A percentile compares a stretch with the other conserved stretches of the same genome.
These are phyloP conservation scores for Podila epigama DNA, from an alignment of 192 early-diverging fungal genomes.

Conservation along the genomic window DNA sequence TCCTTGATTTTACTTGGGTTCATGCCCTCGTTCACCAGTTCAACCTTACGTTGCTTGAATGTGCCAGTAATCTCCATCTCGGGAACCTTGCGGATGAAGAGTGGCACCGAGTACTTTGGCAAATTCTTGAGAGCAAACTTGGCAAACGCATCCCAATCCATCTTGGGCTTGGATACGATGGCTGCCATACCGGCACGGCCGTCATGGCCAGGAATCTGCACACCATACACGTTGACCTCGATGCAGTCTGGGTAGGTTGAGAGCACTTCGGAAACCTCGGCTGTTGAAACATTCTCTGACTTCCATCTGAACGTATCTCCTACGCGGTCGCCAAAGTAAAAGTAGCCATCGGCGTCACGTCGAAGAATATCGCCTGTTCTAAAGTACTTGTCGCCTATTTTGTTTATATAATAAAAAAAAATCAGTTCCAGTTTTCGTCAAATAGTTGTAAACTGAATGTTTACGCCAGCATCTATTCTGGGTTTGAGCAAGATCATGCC, in stretches of 20 bases:
- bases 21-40: conserved; percentile 58
- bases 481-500: too few species aligned
- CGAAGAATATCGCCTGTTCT: conserved; percentile 71
- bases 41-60: conserved; percentile 61
- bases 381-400: conserved; percentile 69
- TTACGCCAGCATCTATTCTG: too few species aligned
- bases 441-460: too few species aligned
- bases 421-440: too few species aligned
- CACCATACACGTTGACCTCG: conserved; percentile 76
- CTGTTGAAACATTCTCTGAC: conserved; percentile 63
- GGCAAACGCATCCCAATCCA: conserved; percentile 56
- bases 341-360: conserved; percentile 59
- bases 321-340: conserved; percentile 73
- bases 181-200: conserved; percentile 80
- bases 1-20: conserved; percentile 49
- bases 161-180: conserved; percentile 53
- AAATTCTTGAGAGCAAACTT: conserved; percentile 52
- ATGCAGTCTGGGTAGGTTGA: conserved; percentile 60
- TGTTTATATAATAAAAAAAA: too few species aligned
- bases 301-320: conserved; percentile 84
- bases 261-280: conserved; percentile 69
- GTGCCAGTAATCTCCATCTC: conserved; percentile 62
- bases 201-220: conserved; percentile 65
- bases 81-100: conserved; percentile 68
- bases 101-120: conserved; percentile 70